Base-by-base conservation (phyloP, 495 filamentous ascomycete genomes). In the Aspergillus sparsus region DNA sequence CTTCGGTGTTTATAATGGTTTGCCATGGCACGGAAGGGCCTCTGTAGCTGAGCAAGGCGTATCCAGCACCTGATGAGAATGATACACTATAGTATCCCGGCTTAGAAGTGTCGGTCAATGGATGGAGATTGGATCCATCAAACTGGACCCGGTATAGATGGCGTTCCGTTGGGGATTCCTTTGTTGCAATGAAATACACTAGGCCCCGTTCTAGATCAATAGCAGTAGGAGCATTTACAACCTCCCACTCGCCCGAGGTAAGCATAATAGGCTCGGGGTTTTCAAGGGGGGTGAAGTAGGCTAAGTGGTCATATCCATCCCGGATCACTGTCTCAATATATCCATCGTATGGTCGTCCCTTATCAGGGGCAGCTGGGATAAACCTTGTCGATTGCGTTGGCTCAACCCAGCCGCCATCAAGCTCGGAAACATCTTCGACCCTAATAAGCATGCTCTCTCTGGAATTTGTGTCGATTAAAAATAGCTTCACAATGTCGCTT, bases 341-440 rank as follows among this genome's bases (percentile, higher is more conserved):
- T 5, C 94, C 94, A 69, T 95, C 90, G 18, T 92, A 73, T 37
- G 80, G 78, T 10, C 94, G 86, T 13, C 90, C 90, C 62, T 90
- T 92, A 21, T 72, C 64, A 39, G 89, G 85, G 69, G 96, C 89
- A 3, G 92, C 89, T 7, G 94, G 95, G 54, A 98, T 88, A 67
- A 88, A 96, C 58, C 79, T 83, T 4, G 94, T 97, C 33, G 86
- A 83, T 64, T 98, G 86, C 1, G 92, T 89, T 37, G 97, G 90
- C 72, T 98, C 94, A 62, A 98, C 94, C 94, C 94, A 98, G 45
- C 94, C 94, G 11, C 93, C 93, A 71, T 98, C 94, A 7, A 97
- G 75, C 32, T 83, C 83, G 53, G 85, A 82, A 58, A 98, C 85
- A 71, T 98, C 86, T 16, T 86, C 79, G 12, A 84, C 85, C 55